Conservation (phyloP, 148 eudicot species). For the Selenicereus undatus region DNA sequence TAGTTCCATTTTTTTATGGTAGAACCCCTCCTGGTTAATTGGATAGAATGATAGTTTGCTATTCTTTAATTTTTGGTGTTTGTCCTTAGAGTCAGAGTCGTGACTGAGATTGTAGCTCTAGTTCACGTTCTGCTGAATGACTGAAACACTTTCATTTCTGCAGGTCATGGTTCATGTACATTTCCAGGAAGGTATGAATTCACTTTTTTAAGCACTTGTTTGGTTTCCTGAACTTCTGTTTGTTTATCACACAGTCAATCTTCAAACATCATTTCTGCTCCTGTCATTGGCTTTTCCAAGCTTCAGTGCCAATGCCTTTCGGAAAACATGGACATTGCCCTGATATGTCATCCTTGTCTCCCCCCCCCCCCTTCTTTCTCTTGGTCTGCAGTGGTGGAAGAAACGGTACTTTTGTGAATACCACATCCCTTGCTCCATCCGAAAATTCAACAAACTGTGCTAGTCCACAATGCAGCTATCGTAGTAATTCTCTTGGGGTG, state of each 20-base stretch:
- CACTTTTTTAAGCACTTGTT: not conserved
- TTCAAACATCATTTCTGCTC: not conserved
- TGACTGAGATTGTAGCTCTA: not conserved
- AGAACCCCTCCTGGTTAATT: too few relatives aligned
- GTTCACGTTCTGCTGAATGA: not conserved
- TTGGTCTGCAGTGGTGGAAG: slow-evolving; percentile 48
- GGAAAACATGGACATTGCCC: not conserved
- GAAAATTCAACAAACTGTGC: slow-evolving; percentile 44
- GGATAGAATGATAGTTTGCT: not conserved
- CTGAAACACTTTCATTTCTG: slow-evolving; percentile 3
- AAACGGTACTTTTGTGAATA: slow-evolving; percentile 44
- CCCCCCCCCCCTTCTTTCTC: not conserved
- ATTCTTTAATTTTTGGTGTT: not conserved
- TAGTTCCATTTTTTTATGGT: too few relatives aligned
- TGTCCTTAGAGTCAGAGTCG: not conserved
- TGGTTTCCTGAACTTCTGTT: not conserved
- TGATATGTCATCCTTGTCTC: not conserved
- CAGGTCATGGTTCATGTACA: slow-evolving; percentile 86
- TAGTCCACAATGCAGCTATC: slow-evolving; percentile 21
- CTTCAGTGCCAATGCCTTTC: not conserved
- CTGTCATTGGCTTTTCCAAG: not conserved
- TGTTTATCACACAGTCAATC: not conserved
- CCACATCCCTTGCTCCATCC: slow-evolving; percentile 59
- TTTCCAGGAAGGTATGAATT: slow-evolving; percentile 79
- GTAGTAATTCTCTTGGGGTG: slow-evolving; percentile 6